A percentile compares a stretch with the other conserved stretches of the same genome.
Evolutionary conservation across 129 eudicot species (phyloP).

Genomic region (Lactuca saligna): DNA sequence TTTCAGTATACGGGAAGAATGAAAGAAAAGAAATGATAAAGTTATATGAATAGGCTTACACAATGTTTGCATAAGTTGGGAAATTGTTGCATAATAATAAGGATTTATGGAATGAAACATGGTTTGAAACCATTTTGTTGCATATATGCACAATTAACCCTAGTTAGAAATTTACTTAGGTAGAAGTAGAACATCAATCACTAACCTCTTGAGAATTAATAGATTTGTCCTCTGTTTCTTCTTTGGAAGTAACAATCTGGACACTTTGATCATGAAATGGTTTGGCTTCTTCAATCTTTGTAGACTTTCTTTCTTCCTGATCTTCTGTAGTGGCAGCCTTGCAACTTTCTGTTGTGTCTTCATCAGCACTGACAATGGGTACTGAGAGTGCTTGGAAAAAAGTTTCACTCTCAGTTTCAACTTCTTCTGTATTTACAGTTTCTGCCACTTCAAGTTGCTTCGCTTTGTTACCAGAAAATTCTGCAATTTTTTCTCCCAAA

Average conservation of each 20-base stretch:
- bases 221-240: neutral
- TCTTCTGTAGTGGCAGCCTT: constrained; percentile 29
- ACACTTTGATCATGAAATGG: constrained; percentile 6
- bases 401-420: constrained; percentile 35
- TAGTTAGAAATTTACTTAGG: too few species aligned
- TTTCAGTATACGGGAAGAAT: neutral
- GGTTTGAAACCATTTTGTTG: neutral
- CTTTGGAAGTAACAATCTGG: constrained; percentile 12
- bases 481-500: constrained; percentile 20
- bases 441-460: constrained; percentile 37
- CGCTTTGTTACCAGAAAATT: constrained; percentile 31
- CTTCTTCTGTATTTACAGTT: constrained; percentile 21
- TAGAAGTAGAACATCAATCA: too few species aligned
- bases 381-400: constrained; percentile 44
- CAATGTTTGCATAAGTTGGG: too few species aligned
- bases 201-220: neutral
- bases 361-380: constrained; percentile 30
- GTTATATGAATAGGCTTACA: neutral
- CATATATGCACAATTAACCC: neutral
- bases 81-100: too few species aligned
- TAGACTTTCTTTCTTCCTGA: constrained; percentile 12
- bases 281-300: constrained; percentile 25
- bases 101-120: too few species aligned
- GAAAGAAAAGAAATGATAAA: neutral
- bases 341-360: constrained; percentile 30